Evolutionary conservation across 1,284 basidiomycete genomes (phyloP).

Genomic region (Ustilago esculenta): DNA sequence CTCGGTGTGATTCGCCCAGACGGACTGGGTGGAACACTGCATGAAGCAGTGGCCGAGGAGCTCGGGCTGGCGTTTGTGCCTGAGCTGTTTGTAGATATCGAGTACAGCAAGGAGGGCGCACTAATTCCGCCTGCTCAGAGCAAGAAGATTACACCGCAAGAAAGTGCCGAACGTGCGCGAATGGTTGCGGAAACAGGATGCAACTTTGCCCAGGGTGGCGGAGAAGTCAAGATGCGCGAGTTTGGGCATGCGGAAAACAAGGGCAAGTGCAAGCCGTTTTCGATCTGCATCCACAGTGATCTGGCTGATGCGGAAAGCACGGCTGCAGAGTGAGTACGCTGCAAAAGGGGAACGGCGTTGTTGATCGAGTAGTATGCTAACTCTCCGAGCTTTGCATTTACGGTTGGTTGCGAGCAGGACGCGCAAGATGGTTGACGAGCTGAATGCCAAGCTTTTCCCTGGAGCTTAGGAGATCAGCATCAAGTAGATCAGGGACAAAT

Average conservation of each 20-base stretch:
- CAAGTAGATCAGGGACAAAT: neutral
- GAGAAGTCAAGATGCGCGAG: slow-evolving; percentile 20
- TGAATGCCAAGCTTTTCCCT: slow-evolving; percentile 28
- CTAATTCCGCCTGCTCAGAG: slow-evolving; percentile 37
- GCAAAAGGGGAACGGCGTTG: no score
- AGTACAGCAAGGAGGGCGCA: slow-evolving; percentile 29
- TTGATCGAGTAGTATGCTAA: neutral
- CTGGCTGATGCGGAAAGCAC: slow-evolving; percentile 18
- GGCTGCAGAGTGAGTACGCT: slow-evolving; percentile 13
- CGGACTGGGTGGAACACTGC: slow-evolving; percentile 24
- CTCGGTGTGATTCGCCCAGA: slow-evolving; percentile 11
- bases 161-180: slow-evolving; percentile 31
- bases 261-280: slow-evolving; percentile 29
- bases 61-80: slow-evolving; percentile 28
- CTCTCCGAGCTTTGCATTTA: neutral
- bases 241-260: slow-evolving; percentile 13
- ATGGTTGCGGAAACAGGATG: slow-evolving; percentile 20
- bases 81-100: slow-evolving; percentile 41
- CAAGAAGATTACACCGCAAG: slow-evolving; percentile 30
- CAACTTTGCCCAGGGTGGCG: slow-evolving; percentile 29
- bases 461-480: slow-evolving; percentile 1
- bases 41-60: slow-evolving; percentile 28
- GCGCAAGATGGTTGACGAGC: slow-evolving; percentile 23
- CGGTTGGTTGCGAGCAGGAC: slow-evolving; percentile 1
- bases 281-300: slow-evolving; percentile 41